Percentiles rank a stretch among this genome's conserved stretches.
Evolutionary conservation across 2,329 filamentous ascomycete genomes (phyloP).

Genomic region (Xylaria sp.): DNA sequence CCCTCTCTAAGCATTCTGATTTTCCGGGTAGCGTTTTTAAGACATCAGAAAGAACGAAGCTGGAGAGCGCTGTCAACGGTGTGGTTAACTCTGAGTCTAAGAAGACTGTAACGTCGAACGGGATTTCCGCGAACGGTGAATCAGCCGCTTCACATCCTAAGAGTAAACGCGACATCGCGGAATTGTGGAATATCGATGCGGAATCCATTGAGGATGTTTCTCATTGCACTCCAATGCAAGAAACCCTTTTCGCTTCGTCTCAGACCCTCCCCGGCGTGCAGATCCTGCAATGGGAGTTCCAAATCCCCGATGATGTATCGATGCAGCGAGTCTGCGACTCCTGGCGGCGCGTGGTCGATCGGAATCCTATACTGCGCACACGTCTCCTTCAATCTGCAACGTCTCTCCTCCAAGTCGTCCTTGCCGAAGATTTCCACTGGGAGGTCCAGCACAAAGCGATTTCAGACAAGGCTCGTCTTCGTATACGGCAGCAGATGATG

Average conservation of each 20-base stretch:
- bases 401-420: background rate
- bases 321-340: background rate
- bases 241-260: background rate
- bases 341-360: background rate
- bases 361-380: background rate
- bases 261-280: background rate
- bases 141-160: background rate
- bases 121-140: background rate
- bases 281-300: background rate
- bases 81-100: background rate
- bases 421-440: conserved; percentile 1
- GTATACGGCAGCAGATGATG: background rate
- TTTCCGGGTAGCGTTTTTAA: background rate
- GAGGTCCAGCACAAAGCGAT: background rate
- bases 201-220: background rate
- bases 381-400: background rate
- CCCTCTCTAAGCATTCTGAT: background rate
- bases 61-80: background rate
- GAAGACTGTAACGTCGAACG: background rate
- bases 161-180: background rate
- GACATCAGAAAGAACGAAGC: background rate
- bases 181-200: background rate
- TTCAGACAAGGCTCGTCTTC: background rate
- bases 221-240: background rate
- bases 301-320: background rate